Evolutionary conservation across 345 rosid genomes (phyloP).

Genomic region (Boechera stricta): DNA sequence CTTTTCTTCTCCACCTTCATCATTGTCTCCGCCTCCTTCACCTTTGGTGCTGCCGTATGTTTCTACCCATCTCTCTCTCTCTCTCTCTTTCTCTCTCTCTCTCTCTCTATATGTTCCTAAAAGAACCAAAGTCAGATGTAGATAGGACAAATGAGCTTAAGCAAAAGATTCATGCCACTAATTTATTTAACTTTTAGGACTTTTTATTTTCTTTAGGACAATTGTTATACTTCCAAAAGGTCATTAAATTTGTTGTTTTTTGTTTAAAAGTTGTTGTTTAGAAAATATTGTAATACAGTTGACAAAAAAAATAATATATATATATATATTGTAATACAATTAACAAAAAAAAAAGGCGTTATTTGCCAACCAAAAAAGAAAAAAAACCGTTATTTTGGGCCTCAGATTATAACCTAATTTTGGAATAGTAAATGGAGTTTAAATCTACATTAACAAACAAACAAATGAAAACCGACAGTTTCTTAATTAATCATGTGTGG

Average conservation of each 20-base stretch:
- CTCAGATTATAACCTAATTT: not conserved
- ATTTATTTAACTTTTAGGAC: not conserved
- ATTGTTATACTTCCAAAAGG: not conserved
- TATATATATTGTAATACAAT: not conserved
- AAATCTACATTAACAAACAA: not conserved
- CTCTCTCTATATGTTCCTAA: not conserved
- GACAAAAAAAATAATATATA: too few relatives aligned
- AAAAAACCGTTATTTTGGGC: not conserved
- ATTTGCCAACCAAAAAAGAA: not conserved
- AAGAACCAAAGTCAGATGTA: not conserved
- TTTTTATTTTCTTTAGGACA: not conserved
- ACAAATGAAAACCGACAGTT: not conserved
- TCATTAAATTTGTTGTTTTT: not conserved
- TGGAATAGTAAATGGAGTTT: not conserved
- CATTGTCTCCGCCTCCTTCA: slow-evolving; percentile 59
- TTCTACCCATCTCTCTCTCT: not conserved
- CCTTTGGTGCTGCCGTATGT: slow-evolving; percentile 58
- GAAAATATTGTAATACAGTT: not conserved
- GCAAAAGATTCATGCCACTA: not conserved
- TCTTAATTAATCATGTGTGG: not conserved
- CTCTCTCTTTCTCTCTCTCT: slow-evolving; percentile 5
- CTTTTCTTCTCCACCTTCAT: slow-evolving; percentile 56
- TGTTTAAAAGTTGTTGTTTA: not conserved
- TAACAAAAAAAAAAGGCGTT: not conserved
- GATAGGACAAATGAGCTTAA: not conserved